Base-by-base conservation (phyloP, 768 basidiomycete genomes). In the Daedaleopsis sinensis region DNA sequence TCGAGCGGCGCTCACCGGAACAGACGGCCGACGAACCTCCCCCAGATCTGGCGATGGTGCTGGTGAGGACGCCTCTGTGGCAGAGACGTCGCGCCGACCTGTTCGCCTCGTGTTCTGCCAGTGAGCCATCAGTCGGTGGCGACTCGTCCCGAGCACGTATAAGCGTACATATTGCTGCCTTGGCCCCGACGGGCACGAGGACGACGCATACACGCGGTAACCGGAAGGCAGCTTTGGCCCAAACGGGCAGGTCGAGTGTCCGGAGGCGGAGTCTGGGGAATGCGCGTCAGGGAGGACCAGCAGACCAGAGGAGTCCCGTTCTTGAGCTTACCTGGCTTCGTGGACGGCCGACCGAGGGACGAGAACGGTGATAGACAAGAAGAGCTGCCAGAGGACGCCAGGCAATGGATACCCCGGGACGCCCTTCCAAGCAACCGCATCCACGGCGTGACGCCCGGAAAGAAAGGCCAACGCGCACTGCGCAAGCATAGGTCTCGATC, bases 121-220 rank as follows among this genome's bases (percentile, higher is more conserved):
- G 44, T 16, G 16, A 37, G 15, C 37, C 36, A 43, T 39, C 11
- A 46, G 36, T 24, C 23, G 35, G 32, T 42, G 21, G 9, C 55
- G 59, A 60, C 48, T 55, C 53, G 49, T 23, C 21, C 43, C 24
- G 39, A 24, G 43, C 43, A 56, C 54, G 42, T 50, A 50, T 9
- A 5, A 21, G 8, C 50, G n/a, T n/a, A 32, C 27, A 57, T 3
- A 35, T 42, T 53, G 44, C 50, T 36, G 39, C 16, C 24, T 42
- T 12, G 13, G 16, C 48, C 37, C 57, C 52, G 56, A 53, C 37
- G 52, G 43, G 46, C 56, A 59, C 48, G 55, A 47, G 57, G 23
- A 19, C 55, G 36, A 19, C 56, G 58, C n/a, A 56, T 64, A 32
- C 62, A 64, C 58, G 62, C 35, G 58, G 62, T 35, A n/a, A 23